These are phyloP conservation scores for Aspergillus proliferans DNA, from an alignment of 2,329 filamentous ascomycete species.

Conservation along the genomic window DNA sequence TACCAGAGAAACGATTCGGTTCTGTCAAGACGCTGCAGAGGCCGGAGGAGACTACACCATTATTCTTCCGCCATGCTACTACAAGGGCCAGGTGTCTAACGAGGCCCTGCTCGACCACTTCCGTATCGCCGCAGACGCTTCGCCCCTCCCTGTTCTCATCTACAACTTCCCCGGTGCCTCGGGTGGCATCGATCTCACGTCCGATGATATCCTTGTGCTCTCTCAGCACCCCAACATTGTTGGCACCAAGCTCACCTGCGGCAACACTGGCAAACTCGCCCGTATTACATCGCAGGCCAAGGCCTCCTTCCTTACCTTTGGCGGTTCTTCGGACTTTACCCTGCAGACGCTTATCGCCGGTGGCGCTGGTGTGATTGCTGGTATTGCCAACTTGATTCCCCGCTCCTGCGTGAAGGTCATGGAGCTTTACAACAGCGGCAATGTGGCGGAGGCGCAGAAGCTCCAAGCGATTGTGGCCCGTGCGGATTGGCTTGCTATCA, in stretches of 20 bases:
- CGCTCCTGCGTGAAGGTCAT: conserved; percentile 74
- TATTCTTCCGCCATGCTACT: conserved; percentile 71
- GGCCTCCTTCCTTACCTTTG: conserved; percentile 70
- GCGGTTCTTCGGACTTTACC: conserved; percentile 82
- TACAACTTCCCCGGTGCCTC: conserved; percentile 68
- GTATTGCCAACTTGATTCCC: conserved; percentile 77
- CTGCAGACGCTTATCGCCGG: conserved; percentile 73
- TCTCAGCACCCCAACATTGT: conserved; percentile 59
- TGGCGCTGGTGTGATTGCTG: conserved; percentile 77
- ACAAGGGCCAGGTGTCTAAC: conserved; percentile 59
- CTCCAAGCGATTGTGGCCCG: conserved; percentile 72
- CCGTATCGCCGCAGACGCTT: conserved; percentile 55
- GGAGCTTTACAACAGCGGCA: conserved; percentile 67
- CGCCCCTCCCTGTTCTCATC: conserved; percentile 59
- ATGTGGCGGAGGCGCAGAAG: conserved; percentile 66
- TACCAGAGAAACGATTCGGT: conserved; percentile 63
- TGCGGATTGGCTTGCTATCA: conserved; percentile 77
- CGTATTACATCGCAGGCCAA: conserved; percentile 50
- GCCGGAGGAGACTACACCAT: conserved; percentile 70
- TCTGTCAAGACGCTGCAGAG: conserved; percentile 62
- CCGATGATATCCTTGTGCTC: conserved; percentile 56
- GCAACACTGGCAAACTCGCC: conserved; percentile 66
- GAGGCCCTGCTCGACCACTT: conserved; percentile 60
- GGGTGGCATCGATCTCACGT: conserved; percentile 62
- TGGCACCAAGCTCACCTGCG: conserved; percentile 66